Evolutionary conservation across 495 filamentous ascomycete genomes (phyloP).

Genomic region (Podospora pseudopauciseta): DNA sequence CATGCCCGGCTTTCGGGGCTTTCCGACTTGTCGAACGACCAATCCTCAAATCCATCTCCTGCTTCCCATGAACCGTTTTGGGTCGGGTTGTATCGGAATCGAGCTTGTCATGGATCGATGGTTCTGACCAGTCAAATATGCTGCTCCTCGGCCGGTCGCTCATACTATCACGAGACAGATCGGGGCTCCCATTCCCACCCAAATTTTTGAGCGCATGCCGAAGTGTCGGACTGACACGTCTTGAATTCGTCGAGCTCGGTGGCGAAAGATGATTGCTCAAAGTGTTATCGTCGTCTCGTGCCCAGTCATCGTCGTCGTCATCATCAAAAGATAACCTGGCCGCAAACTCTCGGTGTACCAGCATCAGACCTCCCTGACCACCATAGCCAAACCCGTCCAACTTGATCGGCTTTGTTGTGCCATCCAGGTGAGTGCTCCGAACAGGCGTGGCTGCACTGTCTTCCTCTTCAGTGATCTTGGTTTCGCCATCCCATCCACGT

Average conservation of each 20-base stretch:
- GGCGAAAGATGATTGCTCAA: slow-evolving; percentile 53
- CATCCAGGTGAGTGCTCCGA: slow-evolving; percentile 30
- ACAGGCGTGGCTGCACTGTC: slow-evolving; percentile 58
- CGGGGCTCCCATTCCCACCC: slow-evolving; percentile 37
- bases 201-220: slow-evolving; percentile 41
- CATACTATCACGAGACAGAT: slow-evolving; percentile 31
- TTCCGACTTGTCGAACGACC: slow-evolving; percentile 73
- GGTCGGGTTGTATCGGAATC: slow-evolving; percentile 62
- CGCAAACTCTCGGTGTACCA: slow-evolving; percentile 36
- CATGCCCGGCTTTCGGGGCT: slow-evolving; percentile 70
- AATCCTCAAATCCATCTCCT: slow-evolving; percentile 65
- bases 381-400: slow-evolving; percentile 20
- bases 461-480: slow-evolving; percentile 63
- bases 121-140: slow-evolving; percentile 87
- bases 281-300: slow-evolving; percentile 51
- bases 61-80: slow-evolving; percentile 88
- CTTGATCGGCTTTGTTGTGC: slow-evolving; percentile 14
- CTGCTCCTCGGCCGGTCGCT: slow-evolving; percentile 54
- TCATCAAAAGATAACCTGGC: slow-evolving; percentile 52
- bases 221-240: slow-evolving; percentile 44
- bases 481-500: slow-evolving; percentile 46
- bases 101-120: slow-evolving; percentile 52
- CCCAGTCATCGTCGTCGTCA: slow-evolving; percentile 63
- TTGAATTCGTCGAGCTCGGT: slow-evolving; percentile 48
- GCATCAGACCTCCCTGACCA: slow-evolving; percentile 9